These are phyloP conservation scores for Dothistroma pini DNA, from an alignment of 2,329 filamentous ascomycete genomes.

Conservation along the genomic window DNA sequence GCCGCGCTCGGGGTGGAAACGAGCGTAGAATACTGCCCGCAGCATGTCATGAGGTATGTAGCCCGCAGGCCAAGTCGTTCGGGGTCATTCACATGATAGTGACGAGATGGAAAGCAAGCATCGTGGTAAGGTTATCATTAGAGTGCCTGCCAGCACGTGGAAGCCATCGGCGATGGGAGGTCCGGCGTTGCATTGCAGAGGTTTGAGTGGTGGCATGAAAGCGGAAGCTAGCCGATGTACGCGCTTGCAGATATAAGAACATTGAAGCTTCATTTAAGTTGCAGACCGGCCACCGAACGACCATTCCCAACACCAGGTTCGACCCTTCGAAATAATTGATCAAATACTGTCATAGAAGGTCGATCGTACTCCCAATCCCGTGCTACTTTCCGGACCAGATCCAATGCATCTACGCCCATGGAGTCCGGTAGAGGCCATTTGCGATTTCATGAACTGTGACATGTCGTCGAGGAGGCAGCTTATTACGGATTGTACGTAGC, in stretches of 20 bases:
- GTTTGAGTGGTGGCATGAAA: not conserved
- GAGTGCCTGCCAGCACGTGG: not conserved
- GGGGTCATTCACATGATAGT: not conserved
- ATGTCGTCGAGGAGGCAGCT: not conserved
- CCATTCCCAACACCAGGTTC: not conserved
- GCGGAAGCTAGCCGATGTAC: slow-evolving; percentile 3
- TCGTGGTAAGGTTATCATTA: slow-evolving; percentile 5
- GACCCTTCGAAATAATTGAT: not conserved
- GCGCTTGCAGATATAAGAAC: slow-evolving; percentile 5
- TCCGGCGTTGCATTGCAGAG: not conserved
- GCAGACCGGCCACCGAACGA: not conserved
- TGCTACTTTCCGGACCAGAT: no score
- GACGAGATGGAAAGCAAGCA: not conserved
- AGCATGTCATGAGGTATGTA: slow-evolving; percentile 46
- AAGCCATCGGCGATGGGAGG: not conserved
- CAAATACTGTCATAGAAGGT: no score
- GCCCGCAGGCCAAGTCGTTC: not conserved
- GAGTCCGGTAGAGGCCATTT: not conserved
- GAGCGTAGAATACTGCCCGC: slow-evolving; percentile 63
- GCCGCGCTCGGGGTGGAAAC: slow-evolving; percentile 56
- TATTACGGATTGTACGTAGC: not conserved
- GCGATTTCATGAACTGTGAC: not conserved
- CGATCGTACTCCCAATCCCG: no score
- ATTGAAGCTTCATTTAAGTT: slow-evolving; percentile 9
- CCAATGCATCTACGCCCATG: no score